Base-by-base conservation (phyloP, 1,284 basidiomycete genomes). In the Ceratobasidium sp. region DNA sequence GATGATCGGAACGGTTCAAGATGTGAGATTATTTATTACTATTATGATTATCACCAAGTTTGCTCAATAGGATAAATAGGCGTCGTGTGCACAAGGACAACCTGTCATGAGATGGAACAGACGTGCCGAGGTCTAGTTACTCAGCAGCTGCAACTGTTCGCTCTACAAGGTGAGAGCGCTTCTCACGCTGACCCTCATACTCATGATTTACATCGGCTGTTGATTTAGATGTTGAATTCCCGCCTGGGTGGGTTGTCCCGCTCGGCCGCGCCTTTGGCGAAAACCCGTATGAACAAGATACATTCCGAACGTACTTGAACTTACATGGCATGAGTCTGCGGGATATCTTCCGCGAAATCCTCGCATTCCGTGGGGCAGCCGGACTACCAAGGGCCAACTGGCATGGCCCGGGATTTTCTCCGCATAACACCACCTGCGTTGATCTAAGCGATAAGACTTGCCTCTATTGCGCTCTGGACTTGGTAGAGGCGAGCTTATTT, bases 401-500 rank as follows among this genome's bases (percentile, higher is more conserved):
- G 73, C 73, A 75, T 20, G 73, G 73, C 38, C 59, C 38, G 14
- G 46, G 59, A 20, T 44, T 35, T 55, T 1, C 30, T 38, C 33
- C 46, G 5, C 6, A 33, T 41, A 38, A 27, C 46, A 12, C 73
- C 12, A 64, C 48, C 23, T 8, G 14, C 8, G 62, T 75, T 12
- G 50, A n/a, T 46, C n/a, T 41, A 6, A 23, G 54, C 27, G 73
- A 75, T 10, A 75, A 75, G 18, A 48, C 44, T 16, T 75, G 73
- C 33, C 59, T 38, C 4, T 12, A 54, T 41, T 75, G 73, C 27
- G 73, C 62, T 65, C 64, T 38, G 18, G 73, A 75, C 33, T 33
- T 75, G 7, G 48, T 75, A 10, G 73, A 75, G 27, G 73, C 73
- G 27, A 75, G 62, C 35, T 46, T 75, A 27, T 75, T 75, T 46